A percentile compares a stretch with the other conserved stretches of the same genome.
Conservation (phyloP, 176 grass and related monocot species). For the Microstegium vimineum region DNA sequence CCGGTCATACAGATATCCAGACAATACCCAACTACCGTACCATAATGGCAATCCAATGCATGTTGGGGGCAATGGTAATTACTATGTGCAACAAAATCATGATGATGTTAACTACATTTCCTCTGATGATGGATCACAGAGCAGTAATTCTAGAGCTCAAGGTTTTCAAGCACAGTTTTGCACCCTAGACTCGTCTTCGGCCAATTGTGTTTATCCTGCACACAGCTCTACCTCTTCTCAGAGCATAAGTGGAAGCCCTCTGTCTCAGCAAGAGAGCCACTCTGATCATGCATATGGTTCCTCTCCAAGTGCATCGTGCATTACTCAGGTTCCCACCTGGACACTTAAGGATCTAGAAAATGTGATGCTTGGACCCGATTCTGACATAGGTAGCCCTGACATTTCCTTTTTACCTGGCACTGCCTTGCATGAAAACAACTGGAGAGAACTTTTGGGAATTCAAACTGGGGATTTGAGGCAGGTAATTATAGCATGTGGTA, state of each 20-base stretch:
- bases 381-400: conserved; percentile 37
- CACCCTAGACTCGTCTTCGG: conserved; percentile 80
- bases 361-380: conserved; percentile 70
- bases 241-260: conserved; percentile 53
- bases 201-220: conserved; percentile 44
- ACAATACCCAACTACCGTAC: conserved; percentile 37
- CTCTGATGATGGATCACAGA: conserved; percentile 44
- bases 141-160: conserved; percentile 25
- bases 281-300: conserved; percentile 65
- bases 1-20: conserved; percentile 20
- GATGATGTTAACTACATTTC: conserved; percentile 31
- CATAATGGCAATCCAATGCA: conserved; percentile 26
- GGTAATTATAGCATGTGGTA: conserved; percentile 64
- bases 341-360: conserved; percentile 70
- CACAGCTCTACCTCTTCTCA: conserved; percentile 62
- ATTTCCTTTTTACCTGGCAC: conserved; percentile 26
- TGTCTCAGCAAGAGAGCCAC: conserved; percentile 63
- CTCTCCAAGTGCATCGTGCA: conserved; percentile 66
- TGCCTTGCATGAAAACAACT: conserved; percentile 46
- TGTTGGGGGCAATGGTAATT: conserved; percentile 17
- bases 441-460: conserved; percentile 71
- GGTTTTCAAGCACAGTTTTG: conserved; percentile 44
- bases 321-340: conserved; percentile 62
- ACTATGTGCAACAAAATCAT: conserved; percentile 35
- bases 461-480: conserved; percentile 62